These are phyloP conservation scores for Oryza meyeriana DNA, from an alignment of 176 grass and related monocot genomes.

Conservation along the genomic window DNA sequence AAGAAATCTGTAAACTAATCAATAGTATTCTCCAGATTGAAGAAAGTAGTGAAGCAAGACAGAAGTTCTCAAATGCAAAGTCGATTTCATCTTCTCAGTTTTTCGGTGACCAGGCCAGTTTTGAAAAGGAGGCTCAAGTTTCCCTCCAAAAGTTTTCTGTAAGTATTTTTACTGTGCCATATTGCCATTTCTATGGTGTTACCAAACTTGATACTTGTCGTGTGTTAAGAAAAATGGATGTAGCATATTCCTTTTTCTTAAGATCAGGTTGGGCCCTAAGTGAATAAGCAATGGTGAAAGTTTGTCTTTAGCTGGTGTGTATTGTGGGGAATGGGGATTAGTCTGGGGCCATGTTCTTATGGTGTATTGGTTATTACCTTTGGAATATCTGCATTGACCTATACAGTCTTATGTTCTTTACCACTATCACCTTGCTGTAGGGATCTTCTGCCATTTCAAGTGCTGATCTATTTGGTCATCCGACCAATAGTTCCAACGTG, in stretches of 20 bases:
- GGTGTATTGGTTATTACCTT: neutral
- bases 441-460: constrained; percentile 90
- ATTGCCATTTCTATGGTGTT: neutral
- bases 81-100: constrained; percentile 97
- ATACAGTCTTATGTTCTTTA: neutral
- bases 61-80: constrained; percentile 98
- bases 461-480: constrained; percentile 81
- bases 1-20: constrained; percentile 26
- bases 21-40: constrained; percentile 49
- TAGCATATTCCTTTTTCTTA: neutral
- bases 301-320: neutral
- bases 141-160: constrained; percentile 92
- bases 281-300: neutral
- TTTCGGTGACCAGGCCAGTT: constrained; percentile 65
- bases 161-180: constrained; percentile 22
- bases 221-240: neutral
- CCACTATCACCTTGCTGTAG: constrained; percentile 30
- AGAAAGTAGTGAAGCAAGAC: constrained; percentile 84
- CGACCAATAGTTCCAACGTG: constrained; percentile 35
- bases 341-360: too few species aligned
- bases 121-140: constrained; percentile 63
- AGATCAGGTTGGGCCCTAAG: neutral
- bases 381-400: neutral
- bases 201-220: neutral
- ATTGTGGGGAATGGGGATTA: neutral